Base-by-base conservation (phyloP, 768 basidiomycete species). In the Holtermannia corniformis region DNA sequence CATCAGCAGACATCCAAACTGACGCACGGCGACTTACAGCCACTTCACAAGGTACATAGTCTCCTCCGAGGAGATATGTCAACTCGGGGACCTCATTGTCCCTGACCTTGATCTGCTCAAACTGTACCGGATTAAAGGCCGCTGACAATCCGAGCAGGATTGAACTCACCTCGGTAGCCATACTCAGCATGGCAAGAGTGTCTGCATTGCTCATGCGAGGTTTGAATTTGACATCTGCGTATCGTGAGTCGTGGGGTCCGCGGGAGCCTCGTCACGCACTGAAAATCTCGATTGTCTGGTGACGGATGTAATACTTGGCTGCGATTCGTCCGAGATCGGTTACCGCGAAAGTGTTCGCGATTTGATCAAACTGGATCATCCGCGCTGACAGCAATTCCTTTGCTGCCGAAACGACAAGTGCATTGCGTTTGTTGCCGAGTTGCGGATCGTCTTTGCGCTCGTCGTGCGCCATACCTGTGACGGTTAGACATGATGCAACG, bases 311-410 rank as follows among this genome's bases (percentile, higher is more conserved):
- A 72, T 95, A 99, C 72, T 86, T 92, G 3, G 93, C 89, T 0
- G 95, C 91, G 62, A 97, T 92, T 58, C 90, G 77, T n/a, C 95
- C 95, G 2, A 93, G 73, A 58, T 95, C 92, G n/a, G 86, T 88
- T 59, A 84, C 81, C 2, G 78, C 74, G 52, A 95, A 83, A 1
- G 78, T 73, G 12, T 80, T 81, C 3, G 75, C 78, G 0, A 68
- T 68, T 28, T 74, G 68, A 62, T 90, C 83, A 63, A 83, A 86
- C 43, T 80, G 76, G 49, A 96, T 84, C 95, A 99, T 99, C 40
- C 79, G 77, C 12, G 82, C 77, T 24, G 80, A 76, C 21, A 81
- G 77, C 1, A 99, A 80, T 54, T 75, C 79, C 32, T 76, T 72
- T 4, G 87, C 87, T 1, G 89, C 84, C 42, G 73, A 66, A 2